Evolutionary conservation across 345 rosid genomes (phyloP), one percentile per base, ranked within the genome.

Genomic region (Erysimum cheiranthoides): DNA sequence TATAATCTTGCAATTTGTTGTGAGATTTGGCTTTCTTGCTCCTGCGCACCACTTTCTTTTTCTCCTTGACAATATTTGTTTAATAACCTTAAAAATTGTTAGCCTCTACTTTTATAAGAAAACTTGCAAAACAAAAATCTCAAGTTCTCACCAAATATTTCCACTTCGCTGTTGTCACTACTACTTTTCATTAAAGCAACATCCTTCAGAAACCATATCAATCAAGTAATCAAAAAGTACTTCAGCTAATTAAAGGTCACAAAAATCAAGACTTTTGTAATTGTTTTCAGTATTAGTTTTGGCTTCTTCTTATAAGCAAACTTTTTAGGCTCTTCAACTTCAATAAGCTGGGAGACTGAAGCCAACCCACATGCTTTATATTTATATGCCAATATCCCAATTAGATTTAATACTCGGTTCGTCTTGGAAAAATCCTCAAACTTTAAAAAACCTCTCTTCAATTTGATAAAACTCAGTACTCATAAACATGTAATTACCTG

Each of bases 271-370:
- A 53, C 27, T 12, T 53, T 16, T 28, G 35, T 28, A 21, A 28
- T 28, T 53, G 9, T 53, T 11, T 53, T 6, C 17, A 5, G 47
- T 76, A 76, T 52, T 79, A 63, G 81, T 80, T 78, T 40, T 59
- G 38, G 27, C 77, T 3, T 4, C 14, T 18, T 74, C 78, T 61
- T 73, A 73, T 49, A 68, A 66, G 32, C 45, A 30, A 81, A 75
- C 60, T 27, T 81, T 16, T 76, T 85, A 50, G 65, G 65, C 17
- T 88, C 91, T 67, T 80, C 81, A 67, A 79, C 66, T 60, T 76
- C 54, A 47, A 93, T 82, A 84, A 90, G 75, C 72, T 91, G 84
- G 31, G 85, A 89, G 70, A 93, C 97, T 10, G 92, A 93, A 27
- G 85, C 77, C 70, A 83, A 85, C 28, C 98, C 98, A 72, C 80